A percentile compares a stretch with the other conserved stretches of the same genome.
These are phyloP conservation scores for Capsicum pubescens DNA, from an alignment of 257 asterid genomes.

Conservation along the genomic window DNA sequence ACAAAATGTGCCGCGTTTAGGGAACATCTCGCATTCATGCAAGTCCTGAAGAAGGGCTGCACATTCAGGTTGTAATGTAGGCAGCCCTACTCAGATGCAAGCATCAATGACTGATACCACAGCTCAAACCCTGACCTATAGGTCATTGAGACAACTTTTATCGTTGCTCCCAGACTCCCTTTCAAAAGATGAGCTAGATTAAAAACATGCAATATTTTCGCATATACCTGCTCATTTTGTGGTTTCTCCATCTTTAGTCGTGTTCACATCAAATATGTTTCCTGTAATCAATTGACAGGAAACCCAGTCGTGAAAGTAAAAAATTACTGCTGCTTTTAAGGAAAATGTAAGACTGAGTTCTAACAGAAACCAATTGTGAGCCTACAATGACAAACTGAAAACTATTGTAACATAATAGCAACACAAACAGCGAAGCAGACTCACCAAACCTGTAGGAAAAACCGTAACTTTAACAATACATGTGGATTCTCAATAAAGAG, in stretches of 20 bases:
- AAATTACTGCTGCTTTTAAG: neutral
- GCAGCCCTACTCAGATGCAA: neutral
- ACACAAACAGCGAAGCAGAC: neutral
- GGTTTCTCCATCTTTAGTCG: conserved; percentile 72
- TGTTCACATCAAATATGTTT: conserved; percentile 75
- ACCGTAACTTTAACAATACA: neutral
- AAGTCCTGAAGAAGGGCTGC: neutral
- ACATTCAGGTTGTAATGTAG: neutral
- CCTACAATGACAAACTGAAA: neutral
- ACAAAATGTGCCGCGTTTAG: neutral
- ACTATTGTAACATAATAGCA: neutral
- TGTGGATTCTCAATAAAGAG: neutral
- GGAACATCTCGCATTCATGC: neutral
- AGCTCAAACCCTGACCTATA: neutral
- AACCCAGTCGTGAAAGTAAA: neutral
- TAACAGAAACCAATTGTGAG: neutral
- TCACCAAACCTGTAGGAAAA: neutral
- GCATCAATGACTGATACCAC: neutral
- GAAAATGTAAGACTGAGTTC: neutral
- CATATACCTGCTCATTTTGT: conserved; percentile 73
- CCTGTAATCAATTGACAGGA: conserved; percentile 46
- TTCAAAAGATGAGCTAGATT: neutral
- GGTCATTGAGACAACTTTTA: neutral
- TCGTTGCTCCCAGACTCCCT: neutral
- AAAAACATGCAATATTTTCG: neutral